These are phyloP conservation scores for Colletotrichum australisinense DNA, from an alignment of 2,329 filamentous ascomycete species.

Conservation along the genomic window DNA sequence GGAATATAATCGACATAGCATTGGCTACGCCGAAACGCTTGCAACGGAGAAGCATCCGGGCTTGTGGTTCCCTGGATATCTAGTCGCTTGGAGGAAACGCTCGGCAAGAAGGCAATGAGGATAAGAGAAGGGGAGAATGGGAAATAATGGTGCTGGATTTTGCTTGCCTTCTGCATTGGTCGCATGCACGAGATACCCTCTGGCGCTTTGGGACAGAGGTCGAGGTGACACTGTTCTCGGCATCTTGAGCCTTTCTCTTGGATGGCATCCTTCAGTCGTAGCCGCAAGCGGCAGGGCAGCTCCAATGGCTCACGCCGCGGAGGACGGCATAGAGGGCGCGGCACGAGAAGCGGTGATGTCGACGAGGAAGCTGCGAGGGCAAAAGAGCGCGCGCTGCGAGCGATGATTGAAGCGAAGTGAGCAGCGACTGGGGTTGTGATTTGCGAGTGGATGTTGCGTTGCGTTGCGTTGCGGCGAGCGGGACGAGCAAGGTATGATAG, in stretches of 20 bases:
- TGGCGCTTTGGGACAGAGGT: conserved; percentile 62
- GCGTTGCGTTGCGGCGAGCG: background rate
- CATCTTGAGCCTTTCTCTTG: conserved; percentile 49
- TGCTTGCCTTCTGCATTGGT: conserved; percentile 67
- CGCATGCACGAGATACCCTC: conserved; percentile 75
- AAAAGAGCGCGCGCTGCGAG: conserved; percentile 8
- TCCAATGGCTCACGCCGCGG: conserved; percentile 28
- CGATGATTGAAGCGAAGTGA: conserved; percentile 8
- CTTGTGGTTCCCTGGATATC: background rate
- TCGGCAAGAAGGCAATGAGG: background rate
- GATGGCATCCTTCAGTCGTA: conserved; percentile 49
- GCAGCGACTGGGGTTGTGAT: background rate
- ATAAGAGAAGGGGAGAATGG: background rate
- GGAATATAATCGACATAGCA: background rate
- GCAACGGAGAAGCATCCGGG: background rate
- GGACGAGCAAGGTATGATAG: background rate
- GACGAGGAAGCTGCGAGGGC: conserved; percentile 3
- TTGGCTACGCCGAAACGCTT: background rate
- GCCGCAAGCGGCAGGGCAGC: conserved; percentile 29
- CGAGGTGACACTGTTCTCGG: conserved; percentile 38
- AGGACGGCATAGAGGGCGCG: conserved; percentile 30
- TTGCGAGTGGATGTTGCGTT: conserved; percentile 8
- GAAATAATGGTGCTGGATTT: background rate
- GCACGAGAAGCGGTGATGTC: background rate
- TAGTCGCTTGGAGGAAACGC: background rate